Evolutionary conservation across 306 rosid genomes (phyloP).

Genomic region (Sphenostylis stenocarpa): DNA sequence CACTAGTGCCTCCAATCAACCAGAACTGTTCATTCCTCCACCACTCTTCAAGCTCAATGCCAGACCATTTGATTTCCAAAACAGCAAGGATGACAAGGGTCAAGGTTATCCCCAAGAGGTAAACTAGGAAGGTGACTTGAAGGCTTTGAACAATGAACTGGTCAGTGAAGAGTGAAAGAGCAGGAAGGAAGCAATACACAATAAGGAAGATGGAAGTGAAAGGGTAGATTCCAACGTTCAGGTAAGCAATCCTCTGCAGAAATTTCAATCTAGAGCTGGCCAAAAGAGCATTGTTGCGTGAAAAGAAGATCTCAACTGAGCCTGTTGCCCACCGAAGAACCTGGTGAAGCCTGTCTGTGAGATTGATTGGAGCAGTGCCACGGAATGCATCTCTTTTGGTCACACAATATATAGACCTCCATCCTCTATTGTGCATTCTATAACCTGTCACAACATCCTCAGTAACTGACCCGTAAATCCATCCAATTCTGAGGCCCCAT

Average conservation of each 20-base stretch:
- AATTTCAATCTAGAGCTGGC: constrained; percentile 60
- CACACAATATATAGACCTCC: constrained; percentile 74
- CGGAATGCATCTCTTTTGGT: constrained; percentile 81
- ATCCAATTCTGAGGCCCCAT: constrained; percentile 72
- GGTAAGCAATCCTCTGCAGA: constrained; percentile 69
- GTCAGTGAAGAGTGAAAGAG: constrained; percentile 69
- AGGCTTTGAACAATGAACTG: constrained; percentile 70
- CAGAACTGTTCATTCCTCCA: constrained; percentile 89
- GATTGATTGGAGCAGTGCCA: constrained; percentile 80
- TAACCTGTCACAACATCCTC: constrained; percentile 86
- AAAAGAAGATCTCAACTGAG: constrained; percentile 81
- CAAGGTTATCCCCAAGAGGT: constrained; percentile 68
- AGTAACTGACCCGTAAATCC: constrained; percentile 85
- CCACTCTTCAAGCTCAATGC: constrained; percentile 73
- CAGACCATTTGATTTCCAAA: constrained; percentile 80
- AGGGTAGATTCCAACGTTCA: constrained; percentile 78
- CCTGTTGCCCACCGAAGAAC: constrained; percentile 92
- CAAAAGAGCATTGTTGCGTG: constrained; percentile 70
- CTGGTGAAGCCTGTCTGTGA: constrained; percentile 76
- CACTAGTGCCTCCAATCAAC: constrained; percentile 89
- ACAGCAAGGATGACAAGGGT: constrained; percentile 66
- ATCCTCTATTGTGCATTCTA: constrained; percentile 84
- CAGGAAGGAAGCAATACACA: constrained; percentile 82
- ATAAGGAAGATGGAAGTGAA: constrained; percentile 78
- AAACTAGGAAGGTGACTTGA: constrained; percentile 54